phyloP scores from a whole-genome alignment of 2,329 filamentous ascomycete species.

The Bipolaris cookei region DNA sequence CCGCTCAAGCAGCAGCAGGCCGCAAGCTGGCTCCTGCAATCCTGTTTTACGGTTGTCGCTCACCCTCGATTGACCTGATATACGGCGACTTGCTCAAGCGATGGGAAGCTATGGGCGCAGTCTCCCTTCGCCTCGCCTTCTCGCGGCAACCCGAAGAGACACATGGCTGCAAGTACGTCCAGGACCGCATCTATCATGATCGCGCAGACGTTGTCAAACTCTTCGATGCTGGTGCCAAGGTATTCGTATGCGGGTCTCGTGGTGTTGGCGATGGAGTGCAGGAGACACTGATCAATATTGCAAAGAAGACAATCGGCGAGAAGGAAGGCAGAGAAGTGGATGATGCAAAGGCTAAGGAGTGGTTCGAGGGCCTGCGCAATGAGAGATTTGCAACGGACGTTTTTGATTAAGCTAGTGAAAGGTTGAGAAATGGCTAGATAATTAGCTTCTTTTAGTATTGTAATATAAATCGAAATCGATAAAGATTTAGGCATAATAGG shows the following conservation, averaged over 20 bases:
- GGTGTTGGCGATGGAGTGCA: constrained; percentile 56
- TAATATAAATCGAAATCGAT: too few species aligned
- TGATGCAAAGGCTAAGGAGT: constrained; percentile 53
- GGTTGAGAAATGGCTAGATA: background rate
- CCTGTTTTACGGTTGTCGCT: constrained; percentile 70
- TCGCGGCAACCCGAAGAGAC: constrained; percentile 54
- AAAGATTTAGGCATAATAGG: too few species aligned
- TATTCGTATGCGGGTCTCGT: constrained; percentile 69
- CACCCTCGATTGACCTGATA: constrained; percentile 62
- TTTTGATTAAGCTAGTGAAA: constrained; percentile 1
- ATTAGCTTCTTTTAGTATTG: too few species aligned
- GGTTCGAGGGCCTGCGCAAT: constrained; percentile 55
- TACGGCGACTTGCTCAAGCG: constrained; percentile 64
- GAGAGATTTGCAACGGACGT: constrained; percentile 42
- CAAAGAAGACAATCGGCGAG: constrained; percentile 51
- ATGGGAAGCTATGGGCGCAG: constrained; percentile 67
- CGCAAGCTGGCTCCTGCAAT: constrained; percentile 64
- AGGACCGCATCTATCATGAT: constrained; percentile 60
- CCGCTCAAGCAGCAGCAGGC: constrained; percentile 55
- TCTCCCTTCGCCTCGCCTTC: constrained; percentile 67
- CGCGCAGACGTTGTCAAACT: constrained; percentile 53
- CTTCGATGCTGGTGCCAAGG: constrained; percentile 59
- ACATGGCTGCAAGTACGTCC: constrained; percentile 60
- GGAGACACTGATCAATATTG: constrained; percentile 52
- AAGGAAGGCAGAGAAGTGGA: constrained; percentile 45